Conservation (phyloP, 2,329 filamentous ascomycete species). For the Tolypocladium guangdongense region DNA sequence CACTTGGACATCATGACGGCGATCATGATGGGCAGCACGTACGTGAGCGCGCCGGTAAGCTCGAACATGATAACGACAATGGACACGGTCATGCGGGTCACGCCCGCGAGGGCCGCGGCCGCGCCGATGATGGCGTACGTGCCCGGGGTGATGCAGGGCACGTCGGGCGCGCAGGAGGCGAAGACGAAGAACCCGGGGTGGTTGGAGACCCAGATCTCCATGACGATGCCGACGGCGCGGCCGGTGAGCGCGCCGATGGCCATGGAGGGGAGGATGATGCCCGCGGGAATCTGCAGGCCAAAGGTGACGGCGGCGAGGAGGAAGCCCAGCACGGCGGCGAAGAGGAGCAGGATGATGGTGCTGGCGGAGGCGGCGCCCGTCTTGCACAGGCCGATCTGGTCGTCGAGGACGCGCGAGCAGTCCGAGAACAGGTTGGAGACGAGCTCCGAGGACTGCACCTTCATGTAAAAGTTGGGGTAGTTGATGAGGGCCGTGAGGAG, state of each 20-base stretch:
- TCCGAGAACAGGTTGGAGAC: slow-evolving; percentile 89
- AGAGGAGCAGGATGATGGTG: slow-evolving; percentile 71
- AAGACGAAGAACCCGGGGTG: slow-evolving; percentile 73
- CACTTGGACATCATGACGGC: slow-evolving; percentile 97
- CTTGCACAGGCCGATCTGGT: slow-evolving; percentile 84
- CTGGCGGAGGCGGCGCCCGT: slow-evolving; percentile 71
- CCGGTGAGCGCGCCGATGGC: slow-evolving; percentile 87
- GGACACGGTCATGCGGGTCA: slow-evolving; percentile 92
- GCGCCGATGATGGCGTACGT: slow-evolving; percentile 96
- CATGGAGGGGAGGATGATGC: slow-evolving; percentile 93
- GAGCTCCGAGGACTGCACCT: slow-evolving; percentile 81
- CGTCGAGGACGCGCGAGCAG: slow-evolving; percentile 70
- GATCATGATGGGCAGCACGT: slow-evolving; percentile 97
- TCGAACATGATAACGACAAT: slow-evolving; percentile 99
- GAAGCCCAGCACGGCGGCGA: slow-evolving; percentile 76
- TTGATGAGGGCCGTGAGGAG: slow-evolving; percentile 80
- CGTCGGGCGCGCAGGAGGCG: slow-evolving; percentile 69
- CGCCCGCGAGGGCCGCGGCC: slow-evolving; percentile 84
- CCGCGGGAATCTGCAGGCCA: slow-evolving; percentile 85
- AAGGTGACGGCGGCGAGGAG: slow-evolving; percentile 82
- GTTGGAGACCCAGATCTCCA: slow-evolving; percentile 77
- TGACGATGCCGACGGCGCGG: slow-evolving; percentile 76
- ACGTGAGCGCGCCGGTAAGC: slow-evolving; percentile 88
- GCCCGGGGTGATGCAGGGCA: slow-evolving; percentile 82
- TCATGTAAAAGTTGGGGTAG: slow-evolving; percentile 94